Percentiles rank a stretch among this genome's conserved stretches.
Conservation (phyloP, 306 rosid species). For the Medicago lupulina region DNA sequence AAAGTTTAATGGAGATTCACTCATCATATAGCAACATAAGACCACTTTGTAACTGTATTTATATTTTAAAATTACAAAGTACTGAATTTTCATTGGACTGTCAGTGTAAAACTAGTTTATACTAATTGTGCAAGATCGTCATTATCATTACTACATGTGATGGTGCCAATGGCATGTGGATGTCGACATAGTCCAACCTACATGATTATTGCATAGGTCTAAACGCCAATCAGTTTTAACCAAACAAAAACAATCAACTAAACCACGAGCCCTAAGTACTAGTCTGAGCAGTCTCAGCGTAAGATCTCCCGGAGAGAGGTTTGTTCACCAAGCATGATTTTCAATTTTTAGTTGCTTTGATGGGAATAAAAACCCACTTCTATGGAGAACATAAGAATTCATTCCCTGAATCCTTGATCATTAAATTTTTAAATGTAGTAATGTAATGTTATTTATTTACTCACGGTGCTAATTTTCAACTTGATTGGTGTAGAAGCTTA, state of each 20-base stretch:
- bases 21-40: not conserved
- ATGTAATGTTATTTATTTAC: not conserved
- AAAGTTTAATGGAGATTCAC: not conserved
- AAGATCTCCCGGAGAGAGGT: not conserved
- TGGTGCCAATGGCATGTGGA: not conserved
- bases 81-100: not conserved
- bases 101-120: not conserved
- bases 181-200: not conserved
- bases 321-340: not conserved
- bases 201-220: not conserved
- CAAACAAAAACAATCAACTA: not conserved
- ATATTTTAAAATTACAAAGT: not conserved
- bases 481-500: not conserved
- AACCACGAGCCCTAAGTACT: not conserved
- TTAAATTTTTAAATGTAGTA: not conserved
- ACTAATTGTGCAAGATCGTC: not conserved
- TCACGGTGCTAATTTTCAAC: not conserved
- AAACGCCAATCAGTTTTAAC: not conserved
- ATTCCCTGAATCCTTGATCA: not conserved
- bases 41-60: not conserved
- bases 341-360: not conserved
- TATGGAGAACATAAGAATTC: not conserved
- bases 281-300: not conserved
- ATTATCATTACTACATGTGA: not conserved
- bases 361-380: not conserved